Evolutionary conservation across 768 basidiomycete species (phyloP), one percentile per base, ranked within the genome.

Genomic region (Rhizopogon sp.): DNA sequence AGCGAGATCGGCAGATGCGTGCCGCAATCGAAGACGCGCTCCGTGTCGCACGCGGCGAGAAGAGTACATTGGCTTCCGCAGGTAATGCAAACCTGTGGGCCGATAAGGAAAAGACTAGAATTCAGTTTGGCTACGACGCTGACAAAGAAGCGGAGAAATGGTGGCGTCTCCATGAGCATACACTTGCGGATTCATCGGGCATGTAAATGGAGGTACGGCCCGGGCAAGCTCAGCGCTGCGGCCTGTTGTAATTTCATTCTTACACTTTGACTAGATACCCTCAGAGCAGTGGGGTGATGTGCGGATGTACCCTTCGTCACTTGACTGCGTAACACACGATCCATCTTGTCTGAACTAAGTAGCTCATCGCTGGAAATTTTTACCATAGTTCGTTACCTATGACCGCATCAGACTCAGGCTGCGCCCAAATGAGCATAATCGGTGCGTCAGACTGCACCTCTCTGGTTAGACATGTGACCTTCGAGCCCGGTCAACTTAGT

Each of bases 61-160:
- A 4, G 40, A 58, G 47, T 55, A 52, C 33, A 44, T 50, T 58
- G 56, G 41, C 47, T 39, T 45, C 53, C 44, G 52, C 28, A 14
- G 70, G 71, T 25, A 81, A 76, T 58, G 70, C 73, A 54, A 84
- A 84, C 57, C 74, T 80, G 57, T 83, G 83, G 83, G 80, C 81
- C 5, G 82, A 85, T 62, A 74, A 71, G 60, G 66, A 63, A 50
- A 82, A 81, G 73, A 82, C 66, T 51, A 54, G 45, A 37, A 59
- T 58, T 4, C 76, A 79, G 60, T 84, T 82, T 65, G 72, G 73
- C 13, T 83, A 83, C 56, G 81, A 84, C 55, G 79, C 80, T 0
- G 81, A 83, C 43, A 64, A 28, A 9, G 79, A 69, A 37, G 80
- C 75, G 5, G 78, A 82, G 43, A 61, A 61, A 53, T 84, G 81